These are phyloP conservation scores for Gracilariopsis chorda DNA, from an alignment of 23 red algal genomes.

Conservation along the genomic window DNA sequence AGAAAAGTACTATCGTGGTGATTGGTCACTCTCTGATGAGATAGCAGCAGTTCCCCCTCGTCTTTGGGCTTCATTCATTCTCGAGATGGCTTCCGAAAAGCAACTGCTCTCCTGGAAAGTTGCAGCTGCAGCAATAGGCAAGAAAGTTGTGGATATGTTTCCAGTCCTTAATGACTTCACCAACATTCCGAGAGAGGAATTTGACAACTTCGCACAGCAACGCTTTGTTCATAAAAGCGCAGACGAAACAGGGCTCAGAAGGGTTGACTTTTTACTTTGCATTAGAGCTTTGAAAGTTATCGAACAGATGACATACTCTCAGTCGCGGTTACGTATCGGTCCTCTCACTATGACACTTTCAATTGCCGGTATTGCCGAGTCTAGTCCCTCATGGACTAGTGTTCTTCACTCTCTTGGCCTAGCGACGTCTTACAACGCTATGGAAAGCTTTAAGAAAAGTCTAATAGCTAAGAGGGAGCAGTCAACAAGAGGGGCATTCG, in stretches of 20 bases:
- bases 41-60: background rate
- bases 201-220: background rate
- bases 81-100: conserved; percentile 28
- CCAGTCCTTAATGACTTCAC: background rate
- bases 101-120: background rate
- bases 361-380: background rate
- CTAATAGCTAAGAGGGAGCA: background rate
- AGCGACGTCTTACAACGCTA: background rate
- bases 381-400: background rate
- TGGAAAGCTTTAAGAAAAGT: background rate
- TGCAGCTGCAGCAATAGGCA: background rate
- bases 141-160: background rate
- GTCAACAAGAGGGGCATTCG: background rate
- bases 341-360: background rate
- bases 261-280: background rate
- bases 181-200: background rate
- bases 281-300: background rate
- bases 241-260: background rate
- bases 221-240: too few species aligned
- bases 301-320: background rate
- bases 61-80: background rate
- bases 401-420: background rate
- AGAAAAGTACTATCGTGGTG: background rate
- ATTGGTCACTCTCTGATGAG: background rate
- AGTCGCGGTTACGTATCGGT: background rate